phyloP scores from a whole-genome alignment of 768 basidiomycete genomes.

The Pleurotus djamor region DNA sequence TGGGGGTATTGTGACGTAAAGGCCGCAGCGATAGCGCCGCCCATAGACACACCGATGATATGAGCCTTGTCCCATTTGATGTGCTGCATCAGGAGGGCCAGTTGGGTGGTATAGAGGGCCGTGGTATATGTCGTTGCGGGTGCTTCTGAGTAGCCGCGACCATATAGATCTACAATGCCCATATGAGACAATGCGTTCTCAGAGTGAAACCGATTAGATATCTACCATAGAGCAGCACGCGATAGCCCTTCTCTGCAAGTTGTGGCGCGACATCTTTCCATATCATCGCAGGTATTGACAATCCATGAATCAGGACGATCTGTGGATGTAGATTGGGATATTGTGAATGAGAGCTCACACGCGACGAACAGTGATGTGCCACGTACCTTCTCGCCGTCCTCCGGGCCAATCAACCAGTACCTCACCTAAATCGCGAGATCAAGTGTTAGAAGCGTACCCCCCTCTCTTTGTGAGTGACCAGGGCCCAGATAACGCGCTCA shows the following conservation, averaged over 20 bases:
- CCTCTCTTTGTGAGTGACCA: neutral
- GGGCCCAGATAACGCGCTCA: slow-evolving; percentile 23
- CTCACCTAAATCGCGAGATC: slow-evolving; percentile 42
- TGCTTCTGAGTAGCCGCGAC: slow-evolving; percentile 81
- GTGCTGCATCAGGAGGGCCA: slow-evolving; percentile 83
- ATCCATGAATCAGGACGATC: slow-evolving; percentile 77
- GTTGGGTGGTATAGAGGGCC: slow-evolving; percentile 66
- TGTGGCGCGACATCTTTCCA: slow-evolving; percentile 75
- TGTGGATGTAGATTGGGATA: slow-evolving; percentile 20
- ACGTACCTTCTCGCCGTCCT: slow-evolving; percentile 61
- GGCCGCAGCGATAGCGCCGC: slow-evolving; percentile 70
- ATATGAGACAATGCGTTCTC: neutral
- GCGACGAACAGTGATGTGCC: neutral
- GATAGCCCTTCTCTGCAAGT: slow-evolving; percentile 62
- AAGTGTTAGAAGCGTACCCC: neutral
- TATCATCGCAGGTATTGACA: slow-evolving; percentile 73
- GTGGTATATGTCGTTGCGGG: slow-evolving; percentile 68
- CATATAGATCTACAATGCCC: slow-evolving; percentile 61
- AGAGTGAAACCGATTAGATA: neutral
- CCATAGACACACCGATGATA: slow-evolving; percentile 78
- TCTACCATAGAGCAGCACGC: slow-evolving; percentile 74
- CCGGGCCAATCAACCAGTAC: slow-evolving; percentile 79
- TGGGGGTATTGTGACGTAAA: slow-evolving; percentile 73
- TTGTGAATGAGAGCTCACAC: neutral
- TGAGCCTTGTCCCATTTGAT: slow-evolving; percentile 67